These are phyloP conservation scores for Hirschfeldia incana DNA, from an alignment of 345 rosid species.

Conservation along the genomic window DNA sequence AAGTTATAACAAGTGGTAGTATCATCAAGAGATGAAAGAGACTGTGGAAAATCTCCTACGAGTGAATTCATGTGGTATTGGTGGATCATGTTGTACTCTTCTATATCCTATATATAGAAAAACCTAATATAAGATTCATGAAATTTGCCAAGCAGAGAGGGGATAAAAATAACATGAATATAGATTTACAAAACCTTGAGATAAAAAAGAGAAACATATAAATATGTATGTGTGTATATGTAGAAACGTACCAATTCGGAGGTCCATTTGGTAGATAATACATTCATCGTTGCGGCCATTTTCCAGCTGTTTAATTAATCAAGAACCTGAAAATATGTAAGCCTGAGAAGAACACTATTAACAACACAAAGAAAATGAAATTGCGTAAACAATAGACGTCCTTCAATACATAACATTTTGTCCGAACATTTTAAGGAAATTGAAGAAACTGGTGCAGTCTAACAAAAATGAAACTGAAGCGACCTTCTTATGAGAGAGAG, in stretches of 20 bases:
- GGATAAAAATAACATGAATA: background rate
- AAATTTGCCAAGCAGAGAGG: background rate
- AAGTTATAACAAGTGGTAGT: background rate
- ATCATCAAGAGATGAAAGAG: slow-evolving; percentile 15
- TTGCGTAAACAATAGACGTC: background rate
- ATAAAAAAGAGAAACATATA: background rate
- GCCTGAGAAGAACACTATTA: background rate
- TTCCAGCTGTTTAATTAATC: background rate
- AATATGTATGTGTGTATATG: background rate
- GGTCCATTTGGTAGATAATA: slow-evolving; percentile 25
- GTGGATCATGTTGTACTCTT: slow-evolving; percentile 30
- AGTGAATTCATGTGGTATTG: slow-evolving; percentile 35
- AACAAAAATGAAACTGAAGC: background rate
- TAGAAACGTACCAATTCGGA: slow-evolving; percentile 18
- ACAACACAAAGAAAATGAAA: background rate
- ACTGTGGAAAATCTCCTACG: slow-evolving; percentile 27
- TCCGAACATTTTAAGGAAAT: background rate
- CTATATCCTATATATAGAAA: slow-evolving; percentile 30
- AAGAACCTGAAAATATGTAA: slow-evolving; percentile 18
- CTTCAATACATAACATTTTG: background rate
- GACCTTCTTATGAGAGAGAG: slow-evolving; percentile 13
- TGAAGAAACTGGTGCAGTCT: slow-evolving; percentile 4
- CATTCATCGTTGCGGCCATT: slow-evolving; percentile 25
- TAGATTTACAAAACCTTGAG: background rate
- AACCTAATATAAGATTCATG: background rate